These are phyloP conservation scores for Penicillium sp. DNA, from an alignment of 2,329 filamentous ascomycete species.

Conservation along the genomic window DNA sequence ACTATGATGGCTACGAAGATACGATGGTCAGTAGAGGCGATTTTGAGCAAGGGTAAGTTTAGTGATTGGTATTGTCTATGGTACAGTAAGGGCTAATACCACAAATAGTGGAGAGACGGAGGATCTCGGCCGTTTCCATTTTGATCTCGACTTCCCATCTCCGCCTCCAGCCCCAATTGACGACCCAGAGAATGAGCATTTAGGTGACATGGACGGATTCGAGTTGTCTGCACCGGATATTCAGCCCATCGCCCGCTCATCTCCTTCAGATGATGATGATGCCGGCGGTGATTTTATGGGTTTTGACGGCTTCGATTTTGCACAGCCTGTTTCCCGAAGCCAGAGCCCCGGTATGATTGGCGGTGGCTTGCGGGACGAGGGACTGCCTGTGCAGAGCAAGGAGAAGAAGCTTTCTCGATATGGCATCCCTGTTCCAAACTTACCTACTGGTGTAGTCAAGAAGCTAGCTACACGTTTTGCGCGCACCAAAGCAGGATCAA, in stretches of 20 bases:
- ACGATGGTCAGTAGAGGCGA: slow-evolving; percentile 39
- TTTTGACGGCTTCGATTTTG: slow-evolving; percentile 29
- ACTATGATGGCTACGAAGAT: slow-evolving; percentile 36
- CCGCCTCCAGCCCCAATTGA: slow-evolving; percentile 32
- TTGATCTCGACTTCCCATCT: slow-evolving; percentile 43
- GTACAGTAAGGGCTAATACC: slow-evolving; percentile 20
- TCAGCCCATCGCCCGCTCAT: slow-evolving; percentile 24
- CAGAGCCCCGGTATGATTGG: slow-evolving; percentile 35
- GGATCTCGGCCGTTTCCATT: slow-evolving; percentile 43
- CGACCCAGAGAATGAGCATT: slow-evolving; percentile 32
- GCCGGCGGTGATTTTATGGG: slow-evolving; percentile 26
- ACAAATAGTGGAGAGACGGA: slow-evolving; percentile 44
- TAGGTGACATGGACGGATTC: slow-evolving; percentile 39
- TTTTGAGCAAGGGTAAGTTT: slow-evolving; percentile 40
- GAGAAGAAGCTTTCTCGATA: slow-evolving; percentile 66
- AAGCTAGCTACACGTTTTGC: slow-evolving; percentile 65
- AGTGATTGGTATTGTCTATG: slow-evolving; percentile 10
- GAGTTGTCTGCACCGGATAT: slow-evolving; percentile 32
- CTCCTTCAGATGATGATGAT: slow-evolving; percentile 28
- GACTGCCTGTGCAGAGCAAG: slow-evolving; percentile 35
- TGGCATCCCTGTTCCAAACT: slow-evolving; percentile 72
- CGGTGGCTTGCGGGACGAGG: slow-evolving; percentile 38
- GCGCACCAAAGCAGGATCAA: slow-evolving; percentile 64
- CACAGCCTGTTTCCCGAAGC: slow-evolving; percentile 30
- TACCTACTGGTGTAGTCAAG: slow-evolving; percentile 74